Evolutionary conservation across 2,329 filamentous ascomycete genomes (phyloP), one percentile per base, ranked within the genome.

Genomic region (Alternaria sp.): DNA sequence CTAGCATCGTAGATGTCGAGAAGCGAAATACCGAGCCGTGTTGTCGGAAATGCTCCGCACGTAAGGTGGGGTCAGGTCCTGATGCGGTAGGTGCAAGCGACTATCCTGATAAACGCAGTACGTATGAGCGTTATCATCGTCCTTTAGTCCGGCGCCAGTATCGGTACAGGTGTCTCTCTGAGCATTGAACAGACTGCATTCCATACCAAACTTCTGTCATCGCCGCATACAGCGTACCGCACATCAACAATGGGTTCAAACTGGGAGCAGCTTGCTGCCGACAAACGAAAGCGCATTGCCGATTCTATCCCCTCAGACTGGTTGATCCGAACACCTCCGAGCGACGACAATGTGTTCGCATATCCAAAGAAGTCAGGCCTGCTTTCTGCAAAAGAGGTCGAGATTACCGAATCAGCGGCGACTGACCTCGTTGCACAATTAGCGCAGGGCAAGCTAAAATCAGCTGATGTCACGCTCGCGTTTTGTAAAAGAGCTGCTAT

Each of bases 401-500:
- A 67, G 9, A 45, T 76, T 10, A 77, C 74, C 1, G 67, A 73
- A 49, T 67, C 69, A 50, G 61, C 72, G 52, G 74, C 74, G 1
- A 72, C 70, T 3, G 66, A 50, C 0, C 55, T 77, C 47, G 55
- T 76, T 6, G 40, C 62, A 9, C 49, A 61, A 54, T 64, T 77
- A 54, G 55, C 47, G 8, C 54, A 44, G 11, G 67, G 68, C 6
- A 50, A 69, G 21, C 43, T 70, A 3, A 74, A 59, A 30, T 69
- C 64, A 15, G 65, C 67, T 13, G 80, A 85, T 44, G 85, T 87
- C 3, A 77, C 81, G 3, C 75, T 74, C 17, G 86, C 86, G 0
- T 90, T 84, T 67, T 83, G 81, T 64, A 84, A 84, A 69, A 77
- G 83, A 15, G 82, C 82, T 1, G 80, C 82, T 0, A 77, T 84